These are phyloP conservation scores for Furcasterigmium sp. DNA, from an alignment of 2,329 filamentous ascomycete species.

Conservation along the genomic window DNA sequence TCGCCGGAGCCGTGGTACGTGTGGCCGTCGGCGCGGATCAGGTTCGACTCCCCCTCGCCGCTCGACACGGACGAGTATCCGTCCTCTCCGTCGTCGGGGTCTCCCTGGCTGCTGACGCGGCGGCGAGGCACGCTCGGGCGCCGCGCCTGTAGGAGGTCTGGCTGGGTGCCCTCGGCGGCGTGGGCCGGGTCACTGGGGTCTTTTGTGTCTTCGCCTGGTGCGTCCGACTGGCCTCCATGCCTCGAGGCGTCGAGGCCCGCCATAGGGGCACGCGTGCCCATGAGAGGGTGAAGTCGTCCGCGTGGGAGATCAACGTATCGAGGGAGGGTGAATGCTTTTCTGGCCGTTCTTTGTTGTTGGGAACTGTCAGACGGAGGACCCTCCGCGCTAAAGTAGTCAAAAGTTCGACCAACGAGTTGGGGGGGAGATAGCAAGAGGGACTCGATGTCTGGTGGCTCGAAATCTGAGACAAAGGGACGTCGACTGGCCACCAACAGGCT, in stretches of 20 bases:
- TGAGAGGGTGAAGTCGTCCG: no score
- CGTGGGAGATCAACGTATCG: no score
- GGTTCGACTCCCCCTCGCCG: conserved; percentile 21
- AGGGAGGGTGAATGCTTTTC: no score
- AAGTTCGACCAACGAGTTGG: no score
- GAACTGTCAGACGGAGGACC: no score
- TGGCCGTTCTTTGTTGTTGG: no score
- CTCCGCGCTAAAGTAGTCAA: no score
- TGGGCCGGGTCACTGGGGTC: neutral
- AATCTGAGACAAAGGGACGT: no score
- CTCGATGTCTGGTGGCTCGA: no score
- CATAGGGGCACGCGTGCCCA: neutral
- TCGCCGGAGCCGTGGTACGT: conserved; percentile 29
- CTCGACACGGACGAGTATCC: conserved; percentile 26
- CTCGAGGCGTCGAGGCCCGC: conserved; percentile 3
- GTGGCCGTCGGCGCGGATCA: conserved; percentile 27
- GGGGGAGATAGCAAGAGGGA: no score
- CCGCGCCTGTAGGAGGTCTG: neutral
- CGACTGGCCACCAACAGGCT: neutral
- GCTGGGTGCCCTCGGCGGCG: neutral
- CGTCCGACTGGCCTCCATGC: neutral
- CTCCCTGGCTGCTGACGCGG: neutral
- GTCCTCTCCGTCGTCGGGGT: conserved; percentile 16
- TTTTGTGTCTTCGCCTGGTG: neutral
- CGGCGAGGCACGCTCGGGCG: neutral